Conservation (phyloP, 2,329 filamentous ascomycete genomes). For the Trichophyton verrucosum region DNA sequence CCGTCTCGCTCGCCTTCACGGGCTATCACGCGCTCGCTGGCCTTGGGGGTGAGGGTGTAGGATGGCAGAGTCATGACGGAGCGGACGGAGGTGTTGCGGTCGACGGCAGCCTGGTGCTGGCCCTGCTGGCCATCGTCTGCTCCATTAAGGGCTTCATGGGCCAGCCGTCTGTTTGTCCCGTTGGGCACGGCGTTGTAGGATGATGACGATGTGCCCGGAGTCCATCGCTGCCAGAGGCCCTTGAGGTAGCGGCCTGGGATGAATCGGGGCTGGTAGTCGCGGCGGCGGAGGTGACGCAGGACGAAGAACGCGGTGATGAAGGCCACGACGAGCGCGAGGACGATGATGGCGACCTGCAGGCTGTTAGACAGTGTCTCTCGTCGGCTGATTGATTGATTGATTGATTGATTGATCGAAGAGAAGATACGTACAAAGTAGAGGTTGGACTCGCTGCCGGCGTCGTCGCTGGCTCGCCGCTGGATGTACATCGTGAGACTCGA, state of each 20-base stretch:
- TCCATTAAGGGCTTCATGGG: constrained; percentile 3
- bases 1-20: constrained; percentile 84
- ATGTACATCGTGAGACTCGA: no score
- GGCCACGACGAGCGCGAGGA: constrained; percentile 19
- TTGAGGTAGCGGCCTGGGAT: constrained; percentile 41
- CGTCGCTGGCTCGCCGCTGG: no score
- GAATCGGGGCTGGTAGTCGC: constrained; percentile 38
- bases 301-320: constrained; percentile 24
- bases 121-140: not conserved
- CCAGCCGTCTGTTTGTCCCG: constrained; percentile 9
- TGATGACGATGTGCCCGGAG: constrained; percentile 17
- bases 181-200: constrained; percentile 31
- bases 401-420: no score
- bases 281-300: constrained; percentile 32
- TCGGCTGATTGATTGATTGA: no score
- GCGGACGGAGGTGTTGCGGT: constrained; percentile 73
- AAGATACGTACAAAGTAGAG: no score
- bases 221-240: constrained; percentile 41
- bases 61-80: constrained; percentile 90
- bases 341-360: not conserved
- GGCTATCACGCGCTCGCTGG: constrained; percentile 70
- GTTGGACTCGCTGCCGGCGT: no score
- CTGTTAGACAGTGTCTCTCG: no score
- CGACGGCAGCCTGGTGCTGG: constrained; percentile 36
- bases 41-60: constrained; percentile 60